Evolutionary conservation across 805 yeast genomes (phyloP), one percentile per base, ranked within the genome.

Genomic region (Zygotorulaspora danielsina): DNA sequence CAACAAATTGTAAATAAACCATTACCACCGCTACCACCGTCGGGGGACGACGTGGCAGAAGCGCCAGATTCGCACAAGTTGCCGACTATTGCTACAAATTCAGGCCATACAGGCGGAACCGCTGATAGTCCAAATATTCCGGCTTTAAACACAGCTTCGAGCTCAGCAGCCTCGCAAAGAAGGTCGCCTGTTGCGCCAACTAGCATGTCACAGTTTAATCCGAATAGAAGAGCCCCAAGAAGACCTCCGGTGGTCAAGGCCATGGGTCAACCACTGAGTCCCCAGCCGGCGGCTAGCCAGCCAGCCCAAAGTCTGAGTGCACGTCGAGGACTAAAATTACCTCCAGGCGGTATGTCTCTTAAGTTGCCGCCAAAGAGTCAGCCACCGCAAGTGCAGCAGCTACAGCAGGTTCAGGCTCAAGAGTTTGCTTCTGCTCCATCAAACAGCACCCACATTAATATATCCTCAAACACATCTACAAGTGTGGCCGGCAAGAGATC

Each of bases 231-330:
- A 39, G 61, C 59, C 2, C 58, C 63, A 27, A 48, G 49, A 40
- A 48, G 60, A 35, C 59, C 59, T 18, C 38, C 39, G 3, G 21
- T 38, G 11, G 38, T 37, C 7, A 44, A 66, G 81, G 88, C 68
- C 78, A 78, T 74, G 15, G 15, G 8, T 8, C 20, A 8, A 8
- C 41, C 87, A 81, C 59, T 84, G 75, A 59, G 89, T 76, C 67
- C 84, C 71, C 83, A 84, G 79, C 64, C 86, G 77, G 73, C 95
- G 75, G 76, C 84, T 77, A 50, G 61, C 28, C 44, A 75, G 85
- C 84, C 93, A 79, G 81, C 70, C 73, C 96, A 68, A 78, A 90
- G 49, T 80, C 73, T 55, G 84, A 96, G 63, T 81, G 85, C 53
- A 84, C 79, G 73, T 81, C 75, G 79, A 89, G 95, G 81, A 73